Percentiles rank a stretch among this genome's conserved stretches.
Evolutionary conservation across 176 grass and related monocot species (phyloP).

Genomic region (Chloris gayana): DNA sequence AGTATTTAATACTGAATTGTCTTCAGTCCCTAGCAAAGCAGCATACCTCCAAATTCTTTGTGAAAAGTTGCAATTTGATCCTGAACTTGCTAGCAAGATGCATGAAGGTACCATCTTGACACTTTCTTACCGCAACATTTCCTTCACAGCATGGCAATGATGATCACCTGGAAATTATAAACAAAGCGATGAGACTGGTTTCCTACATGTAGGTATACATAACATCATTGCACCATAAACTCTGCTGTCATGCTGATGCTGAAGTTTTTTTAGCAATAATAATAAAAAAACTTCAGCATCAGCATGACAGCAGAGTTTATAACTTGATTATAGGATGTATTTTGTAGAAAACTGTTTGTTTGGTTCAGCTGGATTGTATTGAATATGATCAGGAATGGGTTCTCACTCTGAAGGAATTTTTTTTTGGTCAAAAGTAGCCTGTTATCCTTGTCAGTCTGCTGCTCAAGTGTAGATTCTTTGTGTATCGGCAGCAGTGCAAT

Average conservation of each 20-base stretch:
- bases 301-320: no score
- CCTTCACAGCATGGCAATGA: constrained; percentile 17
- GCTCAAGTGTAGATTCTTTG: neutral
- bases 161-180: constrained; percentile 6
- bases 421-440: constrained; percentile 4
- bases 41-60: constrained; percentile 92
- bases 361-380: constrained; percentile 22
- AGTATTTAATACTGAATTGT: constrained; percentile 76
- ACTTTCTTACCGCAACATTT: constrained; percentile 18
- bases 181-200: neutral
- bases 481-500: neutral
- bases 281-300: no score
- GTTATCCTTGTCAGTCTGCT: neutral
- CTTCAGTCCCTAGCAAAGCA: constrained; percentile 87
- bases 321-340: neutral
- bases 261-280: no score
- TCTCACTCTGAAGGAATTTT: neutral
- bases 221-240: constrained; percentile 4
- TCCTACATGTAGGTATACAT: neutral
- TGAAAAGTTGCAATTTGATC: constrained; percentile 88
- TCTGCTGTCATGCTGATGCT: constrained; percentile 14
- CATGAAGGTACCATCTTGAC: constrained; percentile 82
- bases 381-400: constrained; percentile 8
- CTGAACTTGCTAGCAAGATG: constrained; percentile 87
- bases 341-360: constrained; percentile 21